Evolutionary conservation across 306 rosid genomes (phyloP).

Genomic region (Cucurbita moschata): DNA sequence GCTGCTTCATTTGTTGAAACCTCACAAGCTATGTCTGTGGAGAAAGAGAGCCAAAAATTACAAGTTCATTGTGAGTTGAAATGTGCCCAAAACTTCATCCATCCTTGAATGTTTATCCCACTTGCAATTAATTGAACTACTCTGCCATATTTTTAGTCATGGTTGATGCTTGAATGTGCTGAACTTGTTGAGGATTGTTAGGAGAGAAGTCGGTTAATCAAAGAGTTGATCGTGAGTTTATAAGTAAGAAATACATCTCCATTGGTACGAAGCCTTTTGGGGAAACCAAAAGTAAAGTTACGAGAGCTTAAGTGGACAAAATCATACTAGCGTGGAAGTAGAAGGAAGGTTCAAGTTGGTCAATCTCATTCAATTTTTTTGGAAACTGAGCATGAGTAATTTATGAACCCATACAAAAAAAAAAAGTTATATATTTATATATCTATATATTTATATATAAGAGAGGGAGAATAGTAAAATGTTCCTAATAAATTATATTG

Average conservation of each 20-base stretch:
- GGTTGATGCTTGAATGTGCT: background rate
- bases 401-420: background rate
- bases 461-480: background rate
- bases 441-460: background rate
- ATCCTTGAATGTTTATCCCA: background rate
- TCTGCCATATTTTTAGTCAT: background rate
- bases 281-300: no score
- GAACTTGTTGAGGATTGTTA: background rate
- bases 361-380: no score
- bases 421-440: background rate
- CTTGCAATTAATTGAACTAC: background rate
- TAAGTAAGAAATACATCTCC: no score
- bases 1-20: conserved; percentile 4
- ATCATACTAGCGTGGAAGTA: no score
- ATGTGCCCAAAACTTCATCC: background rate
- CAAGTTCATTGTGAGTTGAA: conserved; percentile 1
- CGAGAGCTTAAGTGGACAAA: no score
- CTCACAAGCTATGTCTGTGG: background rate
- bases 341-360: no score
- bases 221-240: no score
- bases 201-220: no score
- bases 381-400: background rate
- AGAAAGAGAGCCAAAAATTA: background rate
- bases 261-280: no score
- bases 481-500: background rate